Evolutionary conservation across 805 yeast species (phyloP).

Genomic region (Yarrowia sp.): DNA sequence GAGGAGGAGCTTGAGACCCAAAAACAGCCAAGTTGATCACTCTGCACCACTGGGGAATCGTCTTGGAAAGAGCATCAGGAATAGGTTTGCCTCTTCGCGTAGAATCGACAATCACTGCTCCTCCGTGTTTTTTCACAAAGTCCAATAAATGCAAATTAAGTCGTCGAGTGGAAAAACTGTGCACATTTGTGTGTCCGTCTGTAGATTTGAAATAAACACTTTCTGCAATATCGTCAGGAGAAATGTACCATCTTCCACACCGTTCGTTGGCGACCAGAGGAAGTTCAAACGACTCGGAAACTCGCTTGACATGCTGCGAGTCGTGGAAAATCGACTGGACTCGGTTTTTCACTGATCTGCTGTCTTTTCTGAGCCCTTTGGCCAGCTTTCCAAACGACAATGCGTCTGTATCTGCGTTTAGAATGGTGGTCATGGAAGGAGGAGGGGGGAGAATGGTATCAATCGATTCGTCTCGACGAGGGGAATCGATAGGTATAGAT

Average conservation of each 20-base stretch:
- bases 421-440: background rate
- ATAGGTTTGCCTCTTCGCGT: constrained; percentile 79
- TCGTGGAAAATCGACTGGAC: constrained; percentile 71
- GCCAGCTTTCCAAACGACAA: background rate
- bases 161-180: constrained; percentile 74
- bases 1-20: constrained; percentile 37
- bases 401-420: constrained; percentile 13
- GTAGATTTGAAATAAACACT: constrained; percentile 82
- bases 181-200: constrained; percentile 80
- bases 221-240: constrained; percentile 43
- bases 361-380: constrained; percentile 49
- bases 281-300: constrained; percentile 38
- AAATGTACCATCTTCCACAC: constrained; percentile 83
- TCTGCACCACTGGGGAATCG: constrained; percentile 90
- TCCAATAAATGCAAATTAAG: constrained; percentile 69
- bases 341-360: constrained; percentile 54
- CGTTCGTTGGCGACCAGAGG: constrained; percentile 65
- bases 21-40: constrained; percentile 58
- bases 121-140: constrained; percentile 43
- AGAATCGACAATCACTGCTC: constrained; percentile 70
- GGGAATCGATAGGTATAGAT: background rate
- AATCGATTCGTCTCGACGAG: background rate
- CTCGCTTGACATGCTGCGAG: constrained; percentile 47
- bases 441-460: background rate
- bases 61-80: constrained; percentile 85